Base-by-base conservation (phyloP, 2,329 filamentous ascomycete genomes). In the Lasiodiplodia theobromae region DNA sequence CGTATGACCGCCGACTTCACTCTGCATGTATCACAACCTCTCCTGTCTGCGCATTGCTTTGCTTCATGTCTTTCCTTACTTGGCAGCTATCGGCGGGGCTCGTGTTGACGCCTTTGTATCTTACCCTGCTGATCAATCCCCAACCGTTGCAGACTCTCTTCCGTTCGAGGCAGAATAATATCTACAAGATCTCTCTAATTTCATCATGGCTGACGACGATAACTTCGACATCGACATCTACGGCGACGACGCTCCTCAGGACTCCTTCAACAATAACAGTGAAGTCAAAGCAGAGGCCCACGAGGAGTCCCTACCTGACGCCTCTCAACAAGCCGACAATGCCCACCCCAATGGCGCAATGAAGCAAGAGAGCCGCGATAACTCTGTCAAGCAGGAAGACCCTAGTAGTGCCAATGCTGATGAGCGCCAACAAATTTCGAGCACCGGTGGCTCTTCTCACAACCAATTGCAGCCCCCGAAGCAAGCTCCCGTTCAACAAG, bases 201-300 rank as follows among this genome's bases (percentile, higher is more conserved):
- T 69, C 68, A 76, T 64, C 65, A 82, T 81, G 77, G 83, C 86
- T 75, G 88, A 89, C 77, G 88, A 90, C 80, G 88, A 90, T 79
- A 89, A 89, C 76, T 90, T 90, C 83, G 88, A 91, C 74, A 89
- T 91, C 83, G 88, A 91, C 78, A 89, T 91, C 80, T 90, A 90
- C 76, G 88, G 88, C 71, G 88, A 90, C 74, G 87, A 88, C 65
- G 79, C 75, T 40, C 71, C 74, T 38, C 73, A 78, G 28, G 72
- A 76, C 62, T 77, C 74, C 69, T 65, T 60, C 62, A 57, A 58
- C 25, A 64, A 68, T 52, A 64, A 44, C 37, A 63, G 67, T 28
- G 25, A 77, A 28, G 68, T 72, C n/a, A 74, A 74, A 65, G 49
- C 64, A 63, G 56, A 80, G 69, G 77, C 80, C 67, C 70, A 72